A percentile compares a stretch with the other conserved stretches of the same genome.
phyloP scores from a whole-genome alignment of 768 basidiomycete species.

The Tulasnella sp. region DNA sequence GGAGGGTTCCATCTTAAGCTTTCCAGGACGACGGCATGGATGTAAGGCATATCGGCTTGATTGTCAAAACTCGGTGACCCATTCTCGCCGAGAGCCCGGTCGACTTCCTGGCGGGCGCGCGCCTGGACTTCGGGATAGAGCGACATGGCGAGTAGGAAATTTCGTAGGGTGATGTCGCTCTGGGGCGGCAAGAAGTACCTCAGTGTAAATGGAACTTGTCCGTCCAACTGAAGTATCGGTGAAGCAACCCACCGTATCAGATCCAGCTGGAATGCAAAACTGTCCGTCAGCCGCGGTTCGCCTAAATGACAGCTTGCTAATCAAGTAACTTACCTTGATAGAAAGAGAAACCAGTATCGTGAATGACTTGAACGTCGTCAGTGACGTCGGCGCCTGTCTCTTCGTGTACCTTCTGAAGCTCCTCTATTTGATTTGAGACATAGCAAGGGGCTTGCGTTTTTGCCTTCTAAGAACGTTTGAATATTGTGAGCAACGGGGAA shows the following conservation, averaged over 20 bases:
- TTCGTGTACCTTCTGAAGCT: background rate
- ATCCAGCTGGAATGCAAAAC: background rate
- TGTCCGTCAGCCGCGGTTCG: background rate
- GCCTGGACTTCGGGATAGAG: conserved; percentile 34
- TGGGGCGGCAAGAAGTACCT: background rate
- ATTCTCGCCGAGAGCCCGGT: conserved; percentile 37
- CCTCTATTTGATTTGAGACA: background rate
- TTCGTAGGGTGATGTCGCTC: background rate
- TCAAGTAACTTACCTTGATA: background rate
- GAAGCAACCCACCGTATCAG: background rate
- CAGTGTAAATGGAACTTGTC: background rate
- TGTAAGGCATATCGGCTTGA: conserved; percentile 41
- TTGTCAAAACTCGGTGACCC: conserved; percentile 39
- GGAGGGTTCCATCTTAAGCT: conserved; percentile 39
- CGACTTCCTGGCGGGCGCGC: conserved; percentile 39
- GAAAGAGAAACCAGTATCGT: background rate
- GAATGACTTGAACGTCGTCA: background rate
- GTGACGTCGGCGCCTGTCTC: background rate
- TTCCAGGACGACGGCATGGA: conserved; percentile 40
- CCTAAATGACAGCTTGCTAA: background rate
- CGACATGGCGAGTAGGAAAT: conserved; percentile 6
- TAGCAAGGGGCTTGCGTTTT: background rate
- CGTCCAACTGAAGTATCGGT: background rate
- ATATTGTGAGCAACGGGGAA: background rate
- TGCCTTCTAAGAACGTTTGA: background rate